Evolutionary conservation across 2,329 filamentous ascomycete species (phyloP).

Genomic region (Claviceps sp.): DNA sequence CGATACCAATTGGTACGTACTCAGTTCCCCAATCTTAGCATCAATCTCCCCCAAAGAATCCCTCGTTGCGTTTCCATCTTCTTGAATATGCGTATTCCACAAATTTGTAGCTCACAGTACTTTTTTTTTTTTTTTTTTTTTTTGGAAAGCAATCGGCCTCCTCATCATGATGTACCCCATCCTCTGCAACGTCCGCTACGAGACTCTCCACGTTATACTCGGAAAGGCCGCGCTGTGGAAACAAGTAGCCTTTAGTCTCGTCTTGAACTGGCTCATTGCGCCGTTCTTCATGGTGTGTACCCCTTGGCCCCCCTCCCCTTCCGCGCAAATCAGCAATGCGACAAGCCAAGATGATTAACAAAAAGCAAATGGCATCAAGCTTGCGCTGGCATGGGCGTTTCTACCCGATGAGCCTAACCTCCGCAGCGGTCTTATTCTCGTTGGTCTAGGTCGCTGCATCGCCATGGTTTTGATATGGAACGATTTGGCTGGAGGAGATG

Average conservation of each 20-base stretch:
- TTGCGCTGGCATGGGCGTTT: constrained; percentile 54
- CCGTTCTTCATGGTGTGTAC: constrained; percentile 62
- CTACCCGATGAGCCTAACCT: constrained; percentile 44
- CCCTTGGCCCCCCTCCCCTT: background rate
- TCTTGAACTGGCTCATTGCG: constrained; percentile 73
- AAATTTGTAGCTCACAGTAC: background rate
- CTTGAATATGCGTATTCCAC: background rate
- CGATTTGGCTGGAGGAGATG: constrained; percentile 53
- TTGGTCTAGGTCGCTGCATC: constrained; percentile 75
- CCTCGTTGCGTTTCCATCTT: background rate
- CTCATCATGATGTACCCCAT: constrained; percentile 94
- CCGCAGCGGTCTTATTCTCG: constrained; percentile 60
- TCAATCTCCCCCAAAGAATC: background rate
- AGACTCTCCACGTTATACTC: constrained; percentile 57
- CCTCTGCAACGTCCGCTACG: constrained; percentile 72
- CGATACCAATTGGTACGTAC: background rate
- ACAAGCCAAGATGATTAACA: background rate
- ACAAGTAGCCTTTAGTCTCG: constrained; percentile 62
- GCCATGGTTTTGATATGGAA: constrained; percentile 79
- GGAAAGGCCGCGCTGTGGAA: constrained; percentile 52
- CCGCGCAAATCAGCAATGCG: background rate
- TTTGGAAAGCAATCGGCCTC: constrained; percentile 55
- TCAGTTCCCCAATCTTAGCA: background rate
- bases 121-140: background rate
- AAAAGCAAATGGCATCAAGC: constrained; percentile 22